Base-by-base conservation (phyloP, 305 asterid genomes). In the Andrographis paniculata region DNA sequence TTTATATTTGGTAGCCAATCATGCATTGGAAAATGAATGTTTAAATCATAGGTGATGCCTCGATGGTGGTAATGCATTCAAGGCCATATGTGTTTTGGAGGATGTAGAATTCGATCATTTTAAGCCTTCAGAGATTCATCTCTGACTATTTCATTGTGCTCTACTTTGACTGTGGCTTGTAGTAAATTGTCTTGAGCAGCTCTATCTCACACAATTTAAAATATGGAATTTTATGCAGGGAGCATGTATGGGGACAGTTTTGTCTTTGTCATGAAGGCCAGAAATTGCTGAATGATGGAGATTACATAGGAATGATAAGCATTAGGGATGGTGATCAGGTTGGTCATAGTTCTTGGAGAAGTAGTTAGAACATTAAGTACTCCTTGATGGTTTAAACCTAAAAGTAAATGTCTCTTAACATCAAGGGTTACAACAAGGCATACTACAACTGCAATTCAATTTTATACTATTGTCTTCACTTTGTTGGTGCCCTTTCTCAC, bases 251-350 rank as follows among this genome's bases (percentile, higher is more conserved):
- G 95, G 85, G 79, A 20, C 86, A 84, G 58, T 84, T 88, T 71
- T 88, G 95, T 58, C 76, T 88, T 50, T 75, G 74, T 66, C 79
- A 81, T 45, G 72, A 71, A 31, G 76, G 88, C 31, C 78, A 81
- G 69, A 84, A 69, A 57, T 72, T 88, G 61, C 58, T 84, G 54
- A 38, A 16, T 20, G 87, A 81, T 56, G 51, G 59, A 15, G 87
- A 79, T 69, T 63, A 58, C 42, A 64, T 88, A 28, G 76, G 74
- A 59, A 53, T 58, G 70, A 50, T 79, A 20, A 79, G 83, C 72
- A 79, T 84, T 55, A 70, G 63, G 66, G 94, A 84, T 62, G 95
- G 93, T 12, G 94, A 84, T 66, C 69, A 84, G 95, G 97, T 84
- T 63, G 46, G 66, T 58, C 50, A 9, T 59, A 17, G 27, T 30